A percentile compares a stretch with the other conserved stretches of the same genome.
phyloP scores from a whole-genome alignment of 768 basidiomycete genomes.

The Tephrocybe sp. region DNA sequence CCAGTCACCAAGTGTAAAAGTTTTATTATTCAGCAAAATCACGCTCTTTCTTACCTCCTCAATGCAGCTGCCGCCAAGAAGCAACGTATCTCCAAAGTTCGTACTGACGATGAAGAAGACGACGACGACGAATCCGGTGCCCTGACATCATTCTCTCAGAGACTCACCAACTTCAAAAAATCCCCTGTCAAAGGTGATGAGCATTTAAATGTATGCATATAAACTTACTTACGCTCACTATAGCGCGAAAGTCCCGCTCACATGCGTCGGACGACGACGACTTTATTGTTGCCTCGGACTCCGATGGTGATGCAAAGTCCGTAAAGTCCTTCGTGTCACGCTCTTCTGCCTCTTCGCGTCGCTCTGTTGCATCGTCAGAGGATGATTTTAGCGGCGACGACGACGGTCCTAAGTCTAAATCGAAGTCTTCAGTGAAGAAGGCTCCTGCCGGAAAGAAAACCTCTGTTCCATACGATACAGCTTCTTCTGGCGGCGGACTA shows the following conservation, averaged over 20 bases:
- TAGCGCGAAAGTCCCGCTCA: constrained; percentile 43
- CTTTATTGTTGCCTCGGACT: constrained; percentile 70
- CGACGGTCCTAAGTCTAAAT: constrained; percentile 37
- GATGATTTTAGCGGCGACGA: constrained; percentile 41
- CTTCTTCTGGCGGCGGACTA: constrained; percentile 29
- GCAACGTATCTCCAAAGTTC: constrained; percentile 50
- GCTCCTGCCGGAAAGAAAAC: constrained; percentile 26
- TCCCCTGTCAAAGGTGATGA: constrained; percentile 56
- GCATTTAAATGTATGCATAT: constrained; percentile 12
- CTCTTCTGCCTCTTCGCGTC: constrained; percentile 46
- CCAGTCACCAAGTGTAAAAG: constrained; percentile 35
- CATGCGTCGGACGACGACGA: constrained; percentile 60
- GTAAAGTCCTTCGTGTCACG: constrained; percentile 53
- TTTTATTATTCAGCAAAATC: not conserved
- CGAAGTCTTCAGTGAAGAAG: constrained; percentile 26
- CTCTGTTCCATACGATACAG: constrained; percentile 14
- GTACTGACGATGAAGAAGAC: constrained; percentile 52
- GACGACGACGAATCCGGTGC: constrained; percentile 43
- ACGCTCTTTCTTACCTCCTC: constrained; percentile 2
- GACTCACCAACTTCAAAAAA: constrained; percentile 66
- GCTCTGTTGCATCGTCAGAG: constrained; percentile 34
- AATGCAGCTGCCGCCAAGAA: constrained; percentile 52
- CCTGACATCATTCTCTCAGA: constrained; percentile 52
- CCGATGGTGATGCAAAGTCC: constrained; percentile 55
- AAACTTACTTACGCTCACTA: not conserved